Evolutionary conservation across 2,329 filamentous ascomycete genomes (phyloP), one percentile per base, ranked within the genome.

Genomic region (Calonectria honghensis): DNA sequence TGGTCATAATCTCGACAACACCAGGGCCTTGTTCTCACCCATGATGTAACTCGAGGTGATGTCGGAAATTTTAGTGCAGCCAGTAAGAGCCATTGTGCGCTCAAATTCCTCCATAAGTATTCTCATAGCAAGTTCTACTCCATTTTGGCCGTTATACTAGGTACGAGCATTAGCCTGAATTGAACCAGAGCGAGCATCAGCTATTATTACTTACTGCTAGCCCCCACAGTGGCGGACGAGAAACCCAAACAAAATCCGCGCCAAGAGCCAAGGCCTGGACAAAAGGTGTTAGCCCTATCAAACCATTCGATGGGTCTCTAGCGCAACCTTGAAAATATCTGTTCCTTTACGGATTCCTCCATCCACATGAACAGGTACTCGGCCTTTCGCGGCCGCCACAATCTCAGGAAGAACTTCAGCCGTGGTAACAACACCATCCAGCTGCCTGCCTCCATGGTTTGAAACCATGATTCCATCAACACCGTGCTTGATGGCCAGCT

Each of bases 231-330:
- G 72, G 54, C 24, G 72, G 72, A 6, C 72, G 67, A 52, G 72
- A 59, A 11, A 73, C 72, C 72, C 72, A 73, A 31, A 73, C 61
- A 63, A 73, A 73, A 39, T 73, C 72, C 7, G 72, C 72, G 31
- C 72, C 72, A 9, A 73, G 67, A 4, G 72, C 72, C 2, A 73
- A 37, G 18, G 72, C 72, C 72, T 73, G 18, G 14, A 27, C 6
- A n/a, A 13, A 16, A n/a, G 9, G 13, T 39, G 13, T 73, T 31
- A 73, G 65, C 9, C 0, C 27, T 9, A 29, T 35, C 9, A 41
- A 7, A 16, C 4, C 5, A 32, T 31, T 18, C 4, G 9, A n/a
- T 13, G n/a, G 27, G 5, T 24, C 24, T 13, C 4, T 14, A 27
- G 31, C 2, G 1, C 41, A 24, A 70, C 72, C 66, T 73, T 73